A percentile compares a stretch with the other conserved stretches of the same genome.
Evolutionary conservation across 2,329 filamentous ascomycete genomes (phyloP).

Genomic region (Xylaria sp.): DNA sequence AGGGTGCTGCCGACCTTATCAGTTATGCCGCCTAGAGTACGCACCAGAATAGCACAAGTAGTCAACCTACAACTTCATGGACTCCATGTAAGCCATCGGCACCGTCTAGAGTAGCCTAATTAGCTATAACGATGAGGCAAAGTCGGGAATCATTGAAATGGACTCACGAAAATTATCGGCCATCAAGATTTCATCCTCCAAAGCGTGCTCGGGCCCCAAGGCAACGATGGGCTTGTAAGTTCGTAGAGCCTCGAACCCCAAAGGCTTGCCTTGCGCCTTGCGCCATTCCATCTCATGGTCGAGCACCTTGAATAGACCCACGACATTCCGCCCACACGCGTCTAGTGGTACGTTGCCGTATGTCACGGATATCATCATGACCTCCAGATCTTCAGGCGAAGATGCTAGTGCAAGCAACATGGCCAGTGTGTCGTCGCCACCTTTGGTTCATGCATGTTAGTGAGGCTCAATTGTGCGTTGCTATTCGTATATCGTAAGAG

Average conservation of each 20-base stretch:
- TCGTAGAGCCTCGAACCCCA: conserved; percentile 78
- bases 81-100: conserved; percentile 80
- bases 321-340: conserved; percentile 86
- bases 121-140: conserved; percentile 14
- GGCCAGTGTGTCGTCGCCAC: conserved; percentile 91
- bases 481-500: neutral
- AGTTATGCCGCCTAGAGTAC: neutral
- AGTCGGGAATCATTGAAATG: neutral
- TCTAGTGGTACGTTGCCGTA: conserved; percentile 93
- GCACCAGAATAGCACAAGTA: conserved; percentile 1
- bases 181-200: conserved; percentile 83
- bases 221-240: conserved; percentile 83
- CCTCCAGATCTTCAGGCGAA: conserved; percentile 83
- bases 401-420: conserved; percentile 87
- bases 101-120: conserved; percentile 66
- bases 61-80: conserved; percentile 63
- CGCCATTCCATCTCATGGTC: conserved; percentile 91
- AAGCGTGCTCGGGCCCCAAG: conserved; percentile 83
- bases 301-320: conserved; percentile 90
- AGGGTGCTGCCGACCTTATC: conserved; percentile 64
- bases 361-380: conserved; percentile 86
- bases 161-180: conserved; percentile 86
- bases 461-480: conserved; percentile 13
- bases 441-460: conserved; percentile 52
- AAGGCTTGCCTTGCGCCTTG: conserved; percentile 69